Evolutionary conservation across 768 basidiomycete genomes (phyloP).

Genomic region (Mycena venus): DNA sequence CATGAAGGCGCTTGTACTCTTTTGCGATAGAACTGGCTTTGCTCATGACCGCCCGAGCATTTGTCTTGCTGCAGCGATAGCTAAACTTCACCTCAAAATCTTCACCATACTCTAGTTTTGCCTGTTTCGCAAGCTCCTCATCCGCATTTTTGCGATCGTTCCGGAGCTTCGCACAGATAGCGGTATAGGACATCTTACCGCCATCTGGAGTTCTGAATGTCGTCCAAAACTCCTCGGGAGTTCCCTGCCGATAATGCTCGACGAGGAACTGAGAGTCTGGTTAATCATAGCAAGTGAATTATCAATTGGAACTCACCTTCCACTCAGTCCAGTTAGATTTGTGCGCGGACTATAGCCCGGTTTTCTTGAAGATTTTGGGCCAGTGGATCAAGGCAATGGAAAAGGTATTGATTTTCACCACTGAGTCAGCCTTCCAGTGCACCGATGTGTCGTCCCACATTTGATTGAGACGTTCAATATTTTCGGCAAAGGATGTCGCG

Average conservation of each 20-base stretch:
- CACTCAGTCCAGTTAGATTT: slow-evolving; percentile 31
- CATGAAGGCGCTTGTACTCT: slow-evolving; percentile 4
- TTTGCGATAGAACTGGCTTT: slow-evolving; percentile 29
- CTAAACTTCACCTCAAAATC: slow-evolving; percentile 28
- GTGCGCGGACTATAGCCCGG: slow-evolving; percentile 14
- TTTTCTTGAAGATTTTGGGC: slow-evolving; percentile 17
- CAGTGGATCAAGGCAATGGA: slow-evolving; percentile 17
- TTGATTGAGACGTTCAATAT: slow-evolving; percentile 36
- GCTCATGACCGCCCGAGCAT: slow-evolving; percentile 16
- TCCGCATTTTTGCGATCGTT: slow-evolving; percentile 19
- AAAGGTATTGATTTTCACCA: slow-evolving; percentile 31
- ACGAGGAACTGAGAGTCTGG: slow-evolving; percentile 33
- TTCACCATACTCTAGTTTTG: slow-evolving; percentile 28
- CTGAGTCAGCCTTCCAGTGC: slow-evolving; percentile 35
- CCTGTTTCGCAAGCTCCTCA: slow-evolving; percentile 14
- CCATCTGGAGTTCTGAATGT: slow-evolving; percentile 27
- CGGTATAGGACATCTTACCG: slow-evolving; percentile 27
- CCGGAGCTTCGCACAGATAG: slow-evolving; percentile 25
- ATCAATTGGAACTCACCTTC: slow-evolving; percentile 21
- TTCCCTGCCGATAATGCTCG: slow-evolving; percentile 24
- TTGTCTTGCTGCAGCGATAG: slow-evolving; percentile 31
- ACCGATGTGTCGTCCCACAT: slow-evolving; percentile 43
- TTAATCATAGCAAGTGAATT: neutral
- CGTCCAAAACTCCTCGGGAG: slow-evolving; percentile 33
- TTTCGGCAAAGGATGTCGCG: slow-evolving; percentile 33